A percentile compares a stretch with the other conserved stretches of the same genome.
Conservation (phyloP, 176 grass and related monocot species). For the maize (Zea mays) region Zm-B73-REFERENCE-NAM-5.0 NC_050104.1:85691001-85691500, state of each 20-base stretch:
- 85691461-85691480: conserved; percentile 1
- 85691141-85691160: conserved; percentile 73
- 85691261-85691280: conserved; percentile 63
- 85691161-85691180: conserved; percentile 49
- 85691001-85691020: conserved; percentile 64
- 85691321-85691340: conserved; percentile 50
- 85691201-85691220: not conserved
- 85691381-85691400: conserved; percentile 27
- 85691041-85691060: conserved; percentile 69
- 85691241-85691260: not conserved
- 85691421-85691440: conserved; percentile 48
- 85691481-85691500: conserved; percentile 25
- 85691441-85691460: conserved; percentile 18
- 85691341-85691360: conserved; percentile 10
- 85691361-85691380: conserved; percentile 49
- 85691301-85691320: conserved; percentile 52
- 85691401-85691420: conserved; percentile 19
- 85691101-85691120: conserved; percentile 40
- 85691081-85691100: conserved; percentile 66
- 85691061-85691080: conserved; percentile 69
- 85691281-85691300: conserved; percentile 37
- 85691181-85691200: not conserved
- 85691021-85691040: conserved; percentile 67
- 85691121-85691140: conserved; percentile 34
- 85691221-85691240: too few species aligned